Percentiles rank a stretch among this genome's conserved stretches.
phyloP scores from a whole-genome alignment of 495 filamentous ascomycete genomes.

The Penicillium diatomitis region DNA sequence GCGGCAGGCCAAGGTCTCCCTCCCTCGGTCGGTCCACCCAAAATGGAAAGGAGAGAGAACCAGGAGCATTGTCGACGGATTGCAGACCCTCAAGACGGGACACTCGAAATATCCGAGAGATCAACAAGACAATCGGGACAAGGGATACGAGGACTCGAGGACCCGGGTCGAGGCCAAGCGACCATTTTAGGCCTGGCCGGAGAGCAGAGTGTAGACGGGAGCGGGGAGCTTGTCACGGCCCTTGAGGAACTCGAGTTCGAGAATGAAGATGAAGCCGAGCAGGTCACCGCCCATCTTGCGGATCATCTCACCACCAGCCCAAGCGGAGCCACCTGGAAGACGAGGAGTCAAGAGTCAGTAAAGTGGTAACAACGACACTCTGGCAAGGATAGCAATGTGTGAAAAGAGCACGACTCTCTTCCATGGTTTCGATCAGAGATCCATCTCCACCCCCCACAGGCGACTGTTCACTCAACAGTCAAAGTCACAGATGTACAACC shows the following conservation, averaged over 20 bases:
- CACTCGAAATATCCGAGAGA: too few species aligned
- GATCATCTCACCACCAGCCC: slow-evolving; percentile 78
- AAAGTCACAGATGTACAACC: too few species aligned
- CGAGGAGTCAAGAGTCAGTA: not conserved
- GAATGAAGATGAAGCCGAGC: slow-evolving; percentile 85
- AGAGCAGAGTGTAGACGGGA: slow-evolving; percentile 76
- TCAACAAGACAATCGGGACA: not conserved
- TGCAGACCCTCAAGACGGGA: too few species aligned
- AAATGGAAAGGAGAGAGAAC: too few species aligned
- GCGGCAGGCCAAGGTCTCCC: too few species aligned
- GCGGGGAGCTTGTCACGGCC: slow-evolving; percentile 82
- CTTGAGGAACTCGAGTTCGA: slow-evolving; percentile 92
- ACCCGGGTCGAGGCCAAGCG: not conserved
- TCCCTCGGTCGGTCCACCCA: too few species aligned
- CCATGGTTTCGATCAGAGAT: too few species aligned
- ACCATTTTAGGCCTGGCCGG: slow-evolving; percentile 39
- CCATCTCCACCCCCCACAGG: too few species aligned
- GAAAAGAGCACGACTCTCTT: too few species aligned
- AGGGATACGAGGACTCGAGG: not conserved
- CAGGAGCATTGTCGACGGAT: too few species aligned
- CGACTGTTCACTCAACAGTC: too few species aligned
- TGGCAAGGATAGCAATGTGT: not conserved
- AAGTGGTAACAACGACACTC: not conserved
- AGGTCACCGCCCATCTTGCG: slow-evolving; percentile 74
- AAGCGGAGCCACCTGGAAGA: slow-evolving; percentile 73